Percentiles rank a stretch among this genome's conserved stretches.
Evolutionary conservation across 1,139 yeast genomes (phyloP).

Genomic region (Yarrowia galli): DNA sequence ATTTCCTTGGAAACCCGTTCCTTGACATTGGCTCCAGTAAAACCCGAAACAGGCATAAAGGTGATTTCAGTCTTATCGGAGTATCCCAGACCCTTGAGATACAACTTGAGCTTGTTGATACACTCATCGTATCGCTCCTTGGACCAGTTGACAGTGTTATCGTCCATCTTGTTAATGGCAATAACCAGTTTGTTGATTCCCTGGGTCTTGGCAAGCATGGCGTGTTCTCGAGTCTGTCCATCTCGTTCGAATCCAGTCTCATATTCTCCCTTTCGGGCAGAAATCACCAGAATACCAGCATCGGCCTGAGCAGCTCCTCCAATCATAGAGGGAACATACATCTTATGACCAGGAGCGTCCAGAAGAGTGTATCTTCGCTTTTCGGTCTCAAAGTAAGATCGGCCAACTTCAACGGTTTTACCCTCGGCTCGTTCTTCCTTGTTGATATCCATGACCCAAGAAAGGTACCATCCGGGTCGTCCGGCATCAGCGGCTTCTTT

Average conservation of each 20-base stretch:
- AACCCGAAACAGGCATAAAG: conserved; percentile 98
- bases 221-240: conserved; percentile 99
- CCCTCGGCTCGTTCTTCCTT: conserved; percentile 99
- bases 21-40: conserved; percentile 95
- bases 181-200: conserved; percentile 94
- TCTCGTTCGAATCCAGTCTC: conserved; percentile 99
- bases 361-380: conserved; percentile 96
- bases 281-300: conserved; percentile 93
- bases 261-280: conserved; percentile 98
- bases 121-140: conserved; percentile 96
- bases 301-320: conserved; percentile 99
- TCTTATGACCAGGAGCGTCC: conserved; percentile 99
- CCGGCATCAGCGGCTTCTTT: conserved; percentile 99
- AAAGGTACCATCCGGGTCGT: conserved; percentile 98
- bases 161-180: conserved; percentile 98
- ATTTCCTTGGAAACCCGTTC: conserved; percentile 73
- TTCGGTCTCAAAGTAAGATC: conserved; percentile 96
- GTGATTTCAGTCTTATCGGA: conserved; percentile 78
- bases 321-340: conserved; percentile 98
- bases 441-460: conserved; percentile 99
- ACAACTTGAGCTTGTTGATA: conserved; percentile 75
- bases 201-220: conserved; percentile 95
- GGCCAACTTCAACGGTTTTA: conserved; percentile 98
- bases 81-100: conserved; percentile 91
- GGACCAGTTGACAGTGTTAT: conserved; percentile 95